Evolutionary conservation across 2,329 filamentous ascomycete species (phyloP), one percentile per base, ranked within the genome.

Genomic region (Aureobasidium namibiae): DNA sequence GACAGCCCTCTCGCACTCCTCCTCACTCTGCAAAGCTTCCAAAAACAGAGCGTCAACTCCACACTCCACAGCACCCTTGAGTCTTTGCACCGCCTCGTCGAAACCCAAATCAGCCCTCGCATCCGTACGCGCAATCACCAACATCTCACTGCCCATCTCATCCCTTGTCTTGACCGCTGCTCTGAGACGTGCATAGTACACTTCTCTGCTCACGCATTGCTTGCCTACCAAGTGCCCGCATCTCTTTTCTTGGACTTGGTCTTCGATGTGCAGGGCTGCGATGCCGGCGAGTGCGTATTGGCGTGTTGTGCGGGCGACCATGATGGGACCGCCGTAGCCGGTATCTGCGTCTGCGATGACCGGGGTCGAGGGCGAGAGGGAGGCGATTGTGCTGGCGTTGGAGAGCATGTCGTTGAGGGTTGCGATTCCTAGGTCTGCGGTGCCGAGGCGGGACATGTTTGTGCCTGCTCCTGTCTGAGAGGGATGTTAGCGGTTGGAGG

Each of bases 221-320:
- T 88, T 88, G 57, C 82, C 82, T 0, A 71, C 69, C 0, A 88
- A 74, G 66, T 88, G 85, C 0, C 85, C 85, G 67, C 84, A 88
- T 10, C 84, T 80, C 72, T 88, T 88, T 45, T 78, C 81, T 44
- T 79, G 73, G 18, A 86, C 76, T 72, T 87, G 83, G 69, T 86
- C 83, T 68, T 86, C 83, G 60, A 86, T 78, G 65, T 86, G 82
- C 21, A 85, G 70, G 0, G 74, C 83, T 1, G 83, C 82, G 3
- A 86, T 78, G 14, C 82, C 82, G 5, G 78, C 74, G 26, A 75
- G 73, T 50, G 77, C 75, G 69, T 84, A 84, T 45, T 75, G 70
- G n/a, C 74, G 69, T 8, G 82, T 75, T 2, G 81, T 81, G 26
- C 80, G 76, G 1, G 78, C 75, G 38, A 84, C 77, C 74, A 78